Evolutionary conservation across 2,329 filamentous ascomycete species (phyloP), one percentile per base, ranked within the genome.

Genomic region (Paecilomyces sp.): DNA sequence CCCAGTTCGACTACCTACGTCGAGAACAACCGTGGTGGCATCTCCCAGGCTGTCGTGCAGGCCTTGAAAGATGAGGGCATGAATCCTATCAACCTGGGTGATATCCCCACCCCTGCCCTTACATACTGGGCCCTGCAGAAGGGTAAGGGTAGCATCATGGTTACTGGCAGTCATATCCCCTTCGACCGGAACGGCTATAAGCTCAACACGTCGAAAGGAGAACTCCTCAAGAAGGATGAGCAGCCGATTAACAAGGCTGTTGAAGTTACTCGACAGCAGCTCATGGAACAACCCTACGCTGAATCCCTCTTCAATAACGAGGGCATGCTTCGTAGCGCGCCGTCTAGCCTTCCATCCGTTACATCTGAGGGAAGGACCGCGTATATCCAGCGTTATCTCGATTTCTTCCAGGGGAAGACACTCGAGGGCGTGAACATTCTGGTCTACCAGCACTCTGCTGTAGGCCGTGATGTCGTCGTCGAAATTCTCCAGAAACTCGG

Each of bases 131-230:
- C 71, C 24, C 63, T 73, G 8, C 60, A 64, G 28, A 61, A 67
- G 31, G 65, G 60, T 5, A 73, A 72, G 60, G 71, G 70, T 5
- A 72, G 68, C 58, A 72, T 73, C 34, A 73, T 73, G 71, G 70
- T 72, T 31, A 73, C 71, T 3, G 70, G 71, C 4, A 73, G 71
- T 57, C 71, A 73, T 55, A 73, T 72, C 53, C 71, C 71, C 6
- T 73, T 73, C 54, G 68, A 72, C 57, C 71, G 71, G 24, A 73
- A 73, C 60, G 70, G 71, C 12, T 72, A 73, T 59, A 72, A 73
- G 55, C 63, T 72, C 51, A 73, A 73, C 56, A 72, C 70, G 18
- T 72, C 66, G 28, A 65, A 67, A 54, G 71, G 71, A 0, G 71
- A 73, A 60, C 65, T 73, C 24, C 58, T 72, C 63, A 72, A 72